Evolutionary conservation across 768 basidiomycete species (phyloP), one percentile per base, ranked within the genome.

Genomic region (Leccinum aurantiacum): DNA sequence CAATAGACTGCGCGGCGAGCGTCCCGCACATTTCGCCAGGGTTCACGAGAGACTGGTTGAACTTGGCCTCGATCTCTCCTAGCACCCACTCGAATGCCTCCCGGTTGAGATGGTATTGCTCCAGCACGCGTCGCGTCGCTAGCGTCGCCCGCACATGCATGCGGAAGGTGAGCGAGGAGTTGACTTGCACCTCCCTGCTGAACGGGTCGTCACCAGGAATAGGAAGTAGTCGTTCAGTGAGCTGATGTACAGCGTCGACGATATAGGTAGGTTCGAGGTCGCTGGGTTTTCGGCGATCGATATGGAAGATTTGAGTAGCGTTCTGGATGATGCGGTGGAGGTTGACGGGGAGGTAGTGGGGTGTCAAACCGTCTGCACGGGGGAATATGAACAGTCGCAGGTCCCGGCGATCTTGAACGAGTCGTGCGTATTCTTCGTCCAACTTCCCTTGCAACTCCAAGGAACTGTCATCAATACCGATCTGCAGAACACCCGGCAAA

Each of bases 21-120:
- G 95, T 97, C 48, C 97, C 97, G 65, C 97, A 98, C 97, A 99
- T 99, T 77, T 98, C 97, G 49, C 96, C 95, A 0, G 97, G 93
- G 67, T 97, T 90, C 10, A 85, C 94, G 2, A 96, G 67, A 3
- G 97, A 90, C 65, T 88, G 89, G 70, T 98, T 96, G 82, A 98
- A 98, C 73, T 95, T 95, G 49, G 92, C 82, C 73, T 98, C 95
- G 31, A 98, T 85, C 76, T 98, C 97, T 63, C 97, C 80, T 53
- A 98, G 67, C 2, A 98, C 93, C 97, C 97, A 99, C 69, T 98
- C 95, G 71, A 97, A 98, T 3, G 96, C 96, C 75, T 97, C 93
- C 48, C 85, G 82, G 62, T 90, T 95, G 37, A 98, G 80, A 67
- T 95, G 95, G 73, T 85, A 87, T 64, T 87, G 85, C 75, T 97